Conservation (phyloP, 2,329 filamentous ascomycete species). For the Monosporascus ibericus region DNA sequence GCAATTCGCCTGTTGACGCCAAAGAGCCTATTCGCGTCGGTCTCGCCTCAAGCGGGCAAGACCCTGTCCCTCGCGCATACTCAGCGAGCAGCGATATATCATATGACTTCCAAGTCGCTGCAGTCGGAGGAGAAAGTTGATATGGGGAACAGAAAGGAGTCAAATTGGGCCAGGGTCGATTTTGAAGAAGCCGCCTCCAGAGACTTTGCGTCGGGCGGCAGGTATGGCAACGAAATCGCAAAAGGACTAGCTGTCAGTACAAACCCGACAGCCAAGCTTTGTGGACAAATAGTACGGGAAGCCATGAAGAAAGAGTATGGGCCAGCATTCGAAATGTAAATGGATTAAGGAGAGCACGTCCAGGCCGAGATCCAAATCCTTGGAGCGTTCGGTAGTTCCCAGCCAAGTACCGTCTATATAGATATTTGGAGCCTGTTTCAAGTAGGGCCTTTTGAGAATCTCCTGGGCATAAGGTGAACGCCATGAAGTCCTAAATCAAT, state of each 20-base stretch:
- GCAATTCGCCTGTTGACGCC: slow-evolving; percentile 57
- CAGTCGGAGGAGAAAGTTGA: slow-evolving; percentile 29
- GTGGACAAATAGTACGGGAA: slow-evolving; percentile 62
- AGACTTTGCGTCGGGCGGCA: slow-evolving; percentile 58
- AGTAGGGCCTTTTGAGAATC: no score
- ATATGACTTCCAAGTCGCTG: slow-evolving; percentile 48
- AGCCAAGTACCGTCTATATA: no score
- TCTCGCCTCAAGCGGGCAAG: slow-evolving; percentile 60
- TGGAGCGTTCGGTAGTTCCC: no score
- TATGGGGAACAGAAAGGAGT: slow-evolving; percentile 38
- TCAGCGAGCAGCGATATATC: slow-evolving; percentile 61
- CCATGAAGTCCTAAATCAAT: no score
- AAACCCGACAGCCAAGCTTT: slow-evolving; percentile 64
- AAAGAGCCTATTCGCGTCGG: slow-evolving; percentile 36
- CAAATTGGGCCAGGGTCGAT: slow-evolving; percentile 43
- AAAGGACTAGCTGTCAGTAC: slow-evolving; percentile 58
- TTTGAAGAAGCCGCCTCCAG: slow-evolving; percentile 58
- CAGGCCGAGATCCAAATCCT: not conserved
- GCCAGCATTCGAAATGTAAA: slow-evolving; percentile 31
- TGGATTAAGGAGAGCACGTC: not conserved
- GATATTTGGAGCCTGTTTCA: no score
- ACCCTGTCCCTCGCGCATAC: slow-evolving; percentile 66
- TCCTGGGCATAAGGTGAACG: no score
- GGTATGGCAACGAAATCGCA: slow-evolving; percentile 60
- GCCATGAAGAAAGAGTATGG: slow-evolving; percentile 65